Conservation (phyloP, 306 rosid genomes). For the Abrus pulchellus region DNA sequence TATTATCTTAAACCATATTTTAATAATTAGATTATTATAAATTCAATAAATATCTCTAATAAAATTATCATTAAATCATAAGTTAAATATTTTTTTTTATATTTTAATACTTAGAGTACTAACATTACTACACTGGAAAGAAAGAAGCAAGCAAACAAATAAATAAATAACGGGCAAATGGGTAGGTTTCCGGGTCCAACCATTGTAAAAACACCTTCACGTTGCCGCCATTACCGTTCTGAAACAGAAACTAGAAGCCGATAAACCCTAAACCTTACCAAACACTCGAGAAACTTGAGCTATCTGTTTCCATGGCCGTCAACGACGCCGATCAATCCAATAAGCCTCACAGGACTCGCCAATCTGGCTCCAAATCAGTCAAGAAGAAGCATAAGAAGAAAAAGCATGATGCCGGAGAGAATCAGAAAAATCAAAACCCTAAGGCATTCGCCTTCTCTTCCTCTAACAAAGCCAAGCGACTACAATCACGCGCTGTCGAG, state of each 20-base stretch:
- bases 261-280: slow-evolving; percentile 52
- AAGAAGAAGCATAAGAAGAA: slow-evolving; percentile 61
- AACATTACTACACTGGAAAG: too few species aligned
- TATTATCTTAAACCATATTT: too few species aligned
- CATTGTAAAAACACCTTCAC: background rate
- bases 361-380: slow-evolving; percentile 69
- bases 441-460: slow-evolving; percentile 86
- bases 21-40: too few species aligned
- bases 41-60: too few species aligned
- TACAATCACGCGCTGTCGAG: slow-evolving; percentile 92
- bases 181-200: slow-evolving; percentile 23
- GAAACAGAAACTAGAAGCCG: slow-evolving; percentile 32
- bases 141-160: too few species aligned
- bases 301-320: slow-evolving; percentile 59
- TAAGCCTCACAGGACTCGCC: slow-evolving; percentile 77
- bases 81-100: too few species aligned
- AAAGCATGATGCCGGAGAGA: slow-evolving; percentile 46
- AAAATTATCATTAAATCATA: too few species aligned
- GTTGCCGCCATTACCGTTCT: slow-evolving; percentile 37
- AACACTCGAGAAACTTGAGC: background rate
- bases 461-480: slow-evolving; percentile 76
- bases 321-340: slow-evolving; percentile 76
- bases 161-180: background rate
- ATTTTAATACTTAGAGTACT: too few species aligned
- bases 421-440: slow-evolving; percentile 71